Conservation (phyloP, 768 basidiomycete species). For the Lactarius hatsudake region DNA sequence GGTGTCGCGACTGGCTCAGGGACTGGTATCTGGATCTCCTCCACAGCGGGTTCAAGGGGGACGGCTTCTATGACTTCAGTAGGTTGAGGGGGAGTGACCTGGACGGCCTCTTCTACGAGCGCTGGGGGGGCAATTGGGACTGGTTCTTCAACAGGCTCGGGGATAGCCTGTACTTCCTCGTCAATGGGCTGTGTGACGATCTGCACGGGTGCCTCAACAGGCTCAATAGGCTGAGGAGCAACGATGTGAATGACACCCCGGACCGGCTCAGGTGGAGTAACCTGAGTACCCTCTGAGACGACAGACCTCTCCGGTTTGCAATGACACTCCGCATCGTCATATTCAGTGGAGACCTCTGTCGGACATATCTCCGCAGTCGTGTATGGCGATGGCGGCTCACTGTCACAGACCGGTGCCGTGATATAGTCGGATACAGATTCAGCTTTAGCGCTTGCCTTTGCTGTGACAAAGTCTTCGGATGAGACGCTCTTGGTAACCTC, state of each 20-base stretch:
- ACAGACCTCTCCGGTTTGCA: slow-evolving; percentile 26
- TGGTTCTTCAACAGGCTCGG: neutral
- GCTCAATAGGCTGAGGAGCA: slow-evolving; percentile 20
- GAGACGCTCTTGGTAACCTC: slow-evolving; percentile 22
- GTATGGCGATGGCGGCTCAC: slow-evolving; percentile 45
- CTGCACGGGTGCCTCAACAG: slow-evolving; percentile 13
- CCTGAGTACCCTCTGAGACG: slow-evolving; percentile 18
- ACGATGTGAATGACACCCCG: slow-evolving; percentile 32
- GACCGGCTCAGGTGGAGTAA: slow-evolving; percentile 31
- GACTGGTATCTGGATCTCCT: neutral
- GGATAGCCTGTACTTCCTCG: neutral
- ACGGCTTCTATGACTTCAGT: neutral
- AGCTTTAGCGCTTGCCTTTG: slow-evolving; percentile 21
- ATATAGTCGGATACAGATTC: slow-evolving; percentile 44
- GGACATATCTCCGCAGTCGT: slow-evolving; percentile 49
- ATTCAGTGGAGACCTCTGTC: slow-evolving; percentile 45
- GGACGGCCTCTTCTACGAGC: neutral
- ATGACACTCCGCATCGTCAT: slow-evolving; percentile 45
- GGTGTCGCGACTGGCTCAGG: slow-evolving; percentile 1
- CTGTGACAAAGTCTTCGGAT: slow-evolving; percentile 20
- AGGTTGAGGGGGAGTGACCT: neutral
- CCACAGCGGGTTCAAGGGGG: neutral
- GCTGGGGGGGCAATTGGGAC: neutral
- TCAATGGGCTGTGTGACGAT: neutral
- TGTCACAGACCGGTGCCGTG: slow-evolving; percentile 43